Evolutionary conservation across 108 stramenopile species (phyloP).

Genomic region (Pseudonitzschia multiseries): DNA sequence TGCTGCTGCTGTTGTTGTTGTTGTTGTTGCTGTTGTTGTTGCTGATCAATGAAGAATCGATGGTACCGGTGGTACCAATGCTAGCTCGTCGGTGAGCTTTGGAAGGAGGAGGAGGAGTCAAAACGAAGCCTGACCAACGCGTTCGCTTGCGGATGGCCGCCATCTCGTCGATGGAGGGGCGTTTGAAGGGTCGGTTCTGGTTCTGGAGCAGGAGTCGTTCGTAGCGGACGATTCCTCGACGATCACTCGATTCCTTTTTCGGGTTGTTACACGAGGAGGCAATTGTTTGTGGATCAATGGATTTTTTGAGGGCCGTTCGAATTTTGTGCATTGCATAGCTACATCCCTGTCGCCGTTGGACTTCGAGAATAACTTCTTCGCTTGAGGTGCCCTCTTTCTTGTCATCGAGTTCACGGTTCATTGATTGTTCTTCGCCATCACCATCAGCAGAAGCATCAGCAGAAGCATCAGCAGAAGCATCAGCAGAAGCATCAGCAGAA

Average conservation of each 20-base stretch:
- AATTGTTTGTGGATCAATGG: neutral
- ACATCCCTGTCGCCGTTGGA: conserved; percentile 29
- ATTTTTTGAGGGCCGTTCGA: conserved; percentile 14
- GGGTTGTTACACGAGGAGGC: neutral
- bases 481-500: neutral
- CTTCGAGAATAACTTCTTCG: conserved; percentile 17
- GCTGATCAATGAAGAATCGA: too few relatives aligned
- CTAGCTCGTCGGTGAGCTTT: neutral
- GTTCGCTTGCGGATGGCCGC: neutral
- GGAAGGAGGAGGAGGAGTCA: neutral
- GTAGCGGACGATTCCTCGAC: neutral
- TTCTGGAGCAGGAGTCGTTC: neutral
- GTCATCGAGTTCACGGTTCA: neutral
- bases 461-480: neutral
- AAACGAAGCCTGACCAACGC: neutral
- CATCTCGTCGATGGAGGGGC: neutral
- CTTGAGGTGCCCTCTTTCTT: neutral
- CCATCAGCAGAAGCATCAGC: neutral
- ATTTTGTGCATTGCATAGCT: conserved; percentile 13
- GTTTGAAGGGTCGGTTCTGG: neutral
- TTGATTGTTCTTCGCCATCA: neutral
- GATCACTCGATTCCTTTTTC: neutral
- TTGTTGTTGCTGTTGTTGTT: neutral
- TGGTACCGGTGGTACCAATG: neutral
- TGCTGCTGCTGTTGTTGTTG: neutral